Percentiles rank a stretch among this genome's conserved stretches.
Conservation (phyloP, 371 early-diverging fungal species). For the Mucor irregularis region DNA sequence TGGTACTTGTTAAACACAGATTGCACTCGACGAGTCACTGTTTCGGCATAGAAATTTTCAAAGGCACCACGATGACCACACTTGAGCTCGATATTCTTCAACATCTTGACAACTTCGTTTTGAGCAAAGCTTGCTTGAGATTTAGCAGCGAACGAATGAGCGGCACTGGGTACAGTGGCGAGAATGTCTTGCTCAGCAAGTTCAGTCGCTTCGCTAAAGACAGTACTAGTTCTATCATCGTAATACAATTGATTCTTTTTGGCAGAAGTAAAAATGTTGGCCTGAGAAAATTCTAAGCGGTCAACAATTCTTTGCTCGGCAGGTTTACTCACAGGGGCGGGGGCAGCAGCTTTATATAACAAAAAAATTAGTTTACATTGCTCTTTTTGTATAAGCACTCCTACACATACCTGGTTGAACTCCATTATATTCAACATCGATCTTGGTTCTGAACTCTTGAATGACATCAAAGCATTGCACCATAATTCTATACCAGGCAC, state of each 20-base stretch:
- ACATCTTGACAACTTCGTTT: background rate
- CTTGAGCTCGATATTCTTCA: slow-evolving; percentile 9
- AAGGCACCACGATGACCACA: background rate
- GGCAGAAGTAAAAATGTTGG: slow-evolving; percentile 22
- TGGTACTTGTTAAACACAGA: slow-evolving; percentile 44
- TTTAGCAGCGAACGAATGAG: background rate
- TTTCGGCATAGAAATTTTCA: slow-evolving; percentile 23
- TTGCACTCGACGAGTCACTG: slow-evolving; percentile 33
- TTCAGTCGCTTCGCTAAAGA: slow-evolving; percentile 17
- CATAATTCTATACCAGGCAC: slow-evolving; percentile 52
- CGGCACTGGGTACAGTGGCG: slow-evolving; percentile 2
- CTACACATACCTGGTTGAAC: slow-evolving; percentile 27
- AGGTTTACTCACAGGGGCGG: slow-evolving; percentile 15
- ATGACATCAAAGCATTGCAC: slow-evolving; percentile 41
- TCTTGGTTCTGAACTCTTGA: slow-evolving; percentile 21
- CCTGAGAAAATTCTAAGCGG: slow-evolving; percentile 22
- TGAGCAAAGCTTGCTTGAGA: slow-evolving; percentile 16
- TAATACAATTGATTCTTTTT: slow-evolving; percentile 1
- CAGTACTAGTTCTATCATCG: slow-evolving; percentile 3
- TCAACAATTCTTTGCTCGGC: slow-evolving; percentile 9
- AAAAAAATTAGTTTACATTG: background rate
- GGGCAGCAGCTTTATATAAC: slow-evolving; percentile 19
- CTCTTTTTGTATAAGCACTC: too few species aligned
- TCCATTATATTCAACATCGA: slow-evolving; percentile 36
- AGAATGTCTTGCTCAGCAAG: background rate